Conservation (phyloP, 2,329 filamentous ascomycete genomes). For the Huntiella abstrusa region DNA sequence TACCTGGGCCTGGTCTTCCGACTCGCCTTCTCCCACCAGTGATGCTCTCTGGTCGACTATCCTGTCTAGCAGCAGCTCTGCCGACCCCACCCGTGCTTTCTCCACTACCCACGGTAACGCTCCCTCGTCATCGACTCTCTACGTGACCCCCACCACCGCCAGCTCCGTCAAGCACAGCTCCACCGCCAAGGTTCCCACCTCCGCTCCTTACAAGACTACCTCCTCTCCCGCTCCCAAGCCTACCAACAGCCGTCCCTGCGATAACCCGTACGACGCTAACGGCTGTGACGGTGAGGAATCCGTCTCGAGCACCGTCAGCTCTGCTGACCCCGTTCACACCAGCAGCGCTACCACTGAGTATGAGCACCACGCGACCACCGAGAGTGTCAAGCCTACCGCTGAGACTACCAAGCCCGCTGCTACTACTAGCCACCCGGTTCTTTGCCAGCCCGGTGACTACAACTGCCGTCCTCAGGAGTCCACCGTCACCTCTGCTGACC, state of each 20-base stretch:
- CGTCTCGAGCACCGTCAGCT: background rate
- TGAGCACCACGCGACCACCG: no score
- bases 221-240: background rate
- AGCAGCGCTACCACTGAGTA: background rate
- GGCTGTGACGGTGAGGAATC: slow-evolving; percentile 3
- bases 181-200: background rate
- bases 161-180: background rate
- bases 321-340: slow-evolving; percentile 1
- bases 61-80: background rate
- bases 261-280: slow-evolving; percentile 8
- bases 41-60: background rate
- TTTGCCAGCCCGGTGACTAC: slow-evolving; percentile 4
- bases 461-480: slow-evolving; percentile 4
- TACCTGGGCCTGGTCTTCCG: background rate
- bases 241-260: background rate
- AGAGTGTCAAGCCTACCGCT: background rate
- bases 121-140: background rate
- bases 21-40: background rate
- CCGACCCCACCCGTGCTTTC: background rate
- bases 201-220: background rate
- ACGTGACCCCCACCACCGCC: background rate
- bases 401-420: background rate
- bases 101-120: background rate
- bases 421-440: background rate
- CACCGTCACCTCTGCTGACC: slow-evolving; percentile 6